Evolutionary conservation across 1,139 yeast genomes (phyloP), one percentile per base, ranked within the genome.

Genomic region (Candida albicans): DNA sequence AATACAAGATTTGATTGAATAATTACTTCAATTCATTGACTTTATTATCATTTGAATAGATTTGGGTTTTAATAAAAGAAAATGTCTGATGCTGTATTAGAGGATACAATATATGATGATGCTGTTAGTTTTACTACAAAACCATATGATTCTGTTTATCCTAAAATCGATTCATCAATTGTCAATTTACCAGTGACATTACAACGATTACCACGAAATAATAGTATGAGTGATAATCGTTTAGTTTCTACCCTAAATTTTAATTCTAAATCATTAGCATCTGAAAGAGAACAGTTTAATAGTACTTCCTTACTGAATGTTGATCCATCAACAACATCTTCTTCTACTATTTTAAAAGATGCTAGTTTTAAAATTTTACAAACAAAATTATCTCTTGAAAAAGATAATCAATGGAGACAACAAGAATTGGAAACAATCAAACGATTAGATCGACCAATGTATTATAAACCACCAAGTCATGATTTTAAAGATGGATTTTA

Each of bases 381-480:
- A 35, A 47, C 52, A 1, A 49, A 46, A 40, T 43, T 51, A 15
- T 34, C 52, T 2, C 37, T 48, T 22, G 43, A 47, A 24, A 38
- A 41, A 13, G 22, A 35, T 12, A 39, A 40, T 11, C 30, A 40
- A 33, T 35, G 35, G 31, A 28, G 37, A 9, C 30, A 43, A 18
- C 26, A 27, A 13, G 45, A 41, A 28, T 28, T 42, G 24, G 40
- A 35, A 9, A 34, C 34, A 30, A 27, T 48, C 10, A 43, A 38
- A 35, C 45, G 42, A n/a, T 41, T 39, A 15, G 57, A 55, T 34
- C 52, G 53, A 13, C 66, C 73, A 5, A 59, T 68, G 15, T 70
- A 69, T 49, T 69, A 69, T 44, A 57, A 57, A 40, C 73, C 74
- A 1, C 72, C 73, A 10, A 55, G 67, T 4, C 57, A 69, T 1